phyloP scores from a whole-genome alignment of 2,329 filamentous ascomycete genomes.

The Incumbomyces lentus region DNA sequence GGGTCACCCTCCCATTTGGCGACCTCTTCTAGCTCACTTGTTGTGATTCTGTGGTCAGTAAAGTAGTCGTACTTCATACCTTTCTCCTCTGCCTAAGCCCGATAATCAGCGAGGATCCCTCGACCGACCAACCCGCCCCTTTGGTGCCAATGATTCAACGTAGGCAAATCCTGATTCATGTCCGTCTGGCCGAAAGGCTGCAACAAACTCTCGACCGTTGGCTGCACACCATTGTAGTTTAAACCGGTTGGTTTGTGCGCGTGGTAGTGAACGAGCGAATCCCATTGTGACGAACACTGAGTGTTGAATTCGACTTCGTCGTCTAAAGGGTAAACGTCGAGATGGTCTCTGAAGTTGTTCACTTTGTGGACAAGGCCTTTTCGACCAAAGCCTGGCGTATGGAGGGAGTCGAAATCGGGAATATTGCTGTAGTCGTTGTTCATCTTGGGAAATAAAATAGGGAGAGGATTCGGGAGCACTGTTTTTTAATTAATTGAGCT shows the following conservation, averaged over 20 bases:
- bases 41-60: constrained; percentile 51
- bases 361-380: constrained; percentile 23
- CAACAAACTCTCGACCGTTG: constrained; percentile 21
- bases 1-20: constrained; percentile 37
- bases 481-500: no score
- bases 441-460: not conserved
- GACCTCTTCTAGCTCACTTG: constrained; percentile 41
- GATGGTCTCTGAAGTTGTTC: constrained; percentile 8
- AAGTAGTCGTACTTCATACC: constrained; percentile 48
- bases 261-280: constrained; percentile 40
- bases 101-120: constrained; percentile 34
- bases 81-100: constrained; percentile 39
- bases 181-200: constrained; percentile 2
- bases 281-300: constrained; percentile 40
- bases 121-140: constrained; percentile 31
- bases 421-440: constrained; percentile 22
- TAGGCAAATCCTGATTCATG: constrained; percentile 14
- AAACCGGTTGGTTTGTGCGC: constrained; percentile 28
- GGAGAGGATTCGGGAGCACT: no score
- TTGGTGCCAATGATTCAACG: constrained; percentile 33
- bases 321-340: constrained; percentile 29
- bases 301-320: constrained; percentile 40
- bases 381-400: constrained; percentile 42
- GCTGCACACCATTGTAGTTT: constrained; percentile 34
- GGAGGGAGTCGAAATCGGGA: constrained; percentile 36